Conservation (phyloP, 129 eudicot species). For the Kitagawia praeruptora region DNA sequence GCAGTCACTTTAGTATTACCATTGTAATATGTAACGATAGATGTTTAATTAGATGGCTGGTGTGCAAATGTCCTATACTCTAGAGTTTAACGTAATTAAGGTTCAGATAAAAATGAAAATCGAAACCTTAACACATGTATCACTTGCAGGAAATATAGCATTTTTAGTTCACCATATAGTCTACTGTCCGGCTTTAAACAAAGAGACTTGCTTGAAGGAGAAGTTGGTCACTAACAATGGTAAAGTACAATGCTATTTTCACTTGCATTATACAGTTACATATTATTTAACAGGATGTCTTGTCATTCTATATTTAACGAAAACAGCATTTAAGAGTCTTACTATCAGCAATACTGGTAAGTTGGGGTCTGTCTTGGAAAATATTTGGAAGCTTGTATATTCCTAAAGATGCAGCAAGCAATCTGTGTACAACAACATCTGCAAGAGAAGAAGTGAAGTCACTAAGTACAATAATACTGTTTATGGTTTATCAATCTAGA, state of each 20-base stretch:
- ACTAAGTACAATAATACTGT: not conserved
- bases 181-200: too few species aligned
- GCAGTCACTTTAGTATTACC: too few species aligned
- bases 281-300: not conserved
- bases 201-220: not conserved
- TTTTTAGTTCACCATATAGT: not conserved
- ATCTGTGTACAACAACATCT: constrained; percentile 97
- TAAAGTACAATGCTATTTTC: not conserved
- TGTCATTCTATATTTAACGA: not conserved
- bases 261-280: not conserved
- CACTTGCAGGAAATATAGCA: not conserved
- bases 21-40: too few species aligned
- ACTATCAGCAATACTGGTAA: constrained; percentile 90
- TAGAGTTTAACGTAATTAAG: not conserved
- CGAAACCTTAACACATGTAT: not conserved
- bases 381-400: constrained; percentile 72
- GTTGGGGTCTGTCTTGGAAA: constrained; percentile 82
- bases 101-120: not conserved
- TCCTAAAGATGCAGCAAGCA: constrained; percentile 97
- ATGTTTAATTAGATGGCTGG: not conserved
- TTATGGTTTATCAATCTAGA: not conserved
- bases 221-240: not conserved
- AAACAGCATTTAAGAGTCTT: constrained; percentile 21
- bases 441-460: constrained; percentile 23
- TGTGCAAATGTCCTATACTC: not conserved